Base-by-base conservation (phyloP, 202 grass and related monocot genomes). In the Carex sylvatica region DNA sequence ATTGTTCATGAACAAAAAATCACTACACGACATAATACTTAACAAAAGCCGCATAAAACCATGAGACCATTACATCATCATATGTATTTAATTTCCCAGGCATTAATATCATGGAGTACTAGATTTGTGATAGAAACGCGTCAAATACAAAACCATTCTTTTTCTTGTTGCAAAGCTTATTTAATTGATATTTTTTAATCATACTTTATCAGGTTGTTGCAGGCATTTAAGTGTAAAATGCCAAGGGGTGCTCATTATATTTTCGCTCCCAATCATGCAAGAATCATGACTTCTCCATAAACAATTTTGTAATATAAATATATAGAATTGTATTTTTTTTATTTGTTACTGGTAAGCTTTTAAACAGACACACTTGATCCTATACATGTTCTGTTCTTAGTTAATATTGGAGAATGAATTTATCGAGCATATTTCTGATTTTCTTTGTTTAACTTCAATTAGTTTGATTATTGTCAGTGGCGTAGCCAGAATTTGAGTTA, bases 41-140 rank as follows among this genome's bases (percentile, higher is more conserved):
- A 49, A 3, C 16, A 31, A 78, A 31, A 44, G 7, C 53, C 6
- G 8, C 53, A 79, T 14, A 79, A 61, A 60, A 59, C 16, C 7
- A 6, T n/a, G 30, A 62, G 4, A 35, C 38, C 11, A 63, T 62
- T 46, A 65, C 28, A 12, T 11, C 33, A 61, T 42, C 2, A 64
- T 13, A 30, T 4, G 7, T 73, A 52, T 26, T 74, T 74, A 74
- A 74, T 73, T 73, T 51, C 70, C 11, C 42, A 30, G 47, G 2
- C 71, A 53, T 54, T 54, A 74, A 54, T 74, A 54, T 30, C 22
- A 30, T 52, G 47, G 13, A 12, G 22, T 31, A 74, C 71, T 74
- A 54, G 71, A 74, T 74, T 53, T 74, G 23, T 54, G 47, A 74
- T 74, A 6, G 71, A 30, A 74, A 74, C 71, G 47, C 47, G 71